Percentiles rank a stretch among this genome's conserved stretches.
Evolutionary conservation across 2,329 filamentous ascomycete species (phyloP).

Genomic region (Penicillium glabrum): DNA sequence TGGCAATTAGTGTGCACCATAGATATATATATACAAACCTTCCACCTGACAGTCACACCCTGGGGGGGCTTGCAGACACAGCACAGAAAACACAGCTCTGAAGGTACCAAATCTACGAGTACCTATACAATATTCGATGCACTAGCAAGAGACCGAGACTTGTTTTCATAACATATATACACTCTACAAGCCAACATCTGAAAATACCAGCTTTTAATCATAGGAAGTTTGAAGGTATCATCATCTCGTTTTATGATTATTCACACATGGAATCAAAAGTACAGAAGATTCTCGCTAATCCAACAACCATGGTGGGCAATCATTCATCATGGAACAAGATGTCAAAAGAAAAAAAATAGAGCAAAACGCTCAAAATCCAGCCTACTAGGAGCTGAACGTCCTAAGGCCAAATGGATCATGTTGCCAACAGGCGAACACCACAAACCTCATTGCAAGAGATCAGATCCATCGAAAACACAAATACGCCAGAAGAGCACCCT

Average conservation of each 20-base stretch:
- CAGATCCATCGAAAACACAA: conserved; percentile 1
- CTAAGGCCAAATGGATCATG: conserved; percentile 5
- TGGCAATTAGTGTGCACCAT: background rate
- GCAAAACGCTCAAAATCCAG: conserved; percentile 6
- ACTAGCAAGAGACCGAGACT: too few relatives aligned
- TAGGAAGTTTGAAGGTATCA: conserved; percentile 5
- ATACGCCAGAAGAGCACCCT: background rate
- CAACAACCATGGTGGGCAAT: conserved; percentile 12
- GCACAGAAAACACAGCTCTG: too few relatives aligned
- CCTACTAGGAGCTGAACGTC: conserved; percentile 1
- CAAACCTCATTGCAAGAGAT: background rate
- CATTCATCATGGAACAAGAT: conserved; percentile 16
- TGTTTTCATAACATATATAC: background rate
- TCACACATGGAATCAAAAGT: conserved; percentile 17
- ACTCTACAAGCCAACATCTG: too few relatives aligned
- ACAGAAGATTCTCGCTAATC: conserved; percentile 18
- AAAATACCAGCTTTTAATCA: too few relatives aligned
- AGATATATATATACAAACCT: background rate
- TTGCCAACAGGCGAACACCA: background rate
- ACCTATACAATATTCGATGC: too few relatives aligned
- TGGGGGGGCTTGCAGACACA: too few relatives aligned
- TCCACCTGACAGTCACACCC: too few relatives aligned
- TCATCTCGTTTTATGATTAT: conserved; percentile 8
- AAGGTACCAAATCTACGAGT: too few relatives aligned
- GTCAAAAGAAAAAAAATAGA: conserved; percentile 12